phyloP scores from a whole-genome alignment of 2,329 filamentous ascomycete species.

The Akanthomyces dipterigenus region DNA sequence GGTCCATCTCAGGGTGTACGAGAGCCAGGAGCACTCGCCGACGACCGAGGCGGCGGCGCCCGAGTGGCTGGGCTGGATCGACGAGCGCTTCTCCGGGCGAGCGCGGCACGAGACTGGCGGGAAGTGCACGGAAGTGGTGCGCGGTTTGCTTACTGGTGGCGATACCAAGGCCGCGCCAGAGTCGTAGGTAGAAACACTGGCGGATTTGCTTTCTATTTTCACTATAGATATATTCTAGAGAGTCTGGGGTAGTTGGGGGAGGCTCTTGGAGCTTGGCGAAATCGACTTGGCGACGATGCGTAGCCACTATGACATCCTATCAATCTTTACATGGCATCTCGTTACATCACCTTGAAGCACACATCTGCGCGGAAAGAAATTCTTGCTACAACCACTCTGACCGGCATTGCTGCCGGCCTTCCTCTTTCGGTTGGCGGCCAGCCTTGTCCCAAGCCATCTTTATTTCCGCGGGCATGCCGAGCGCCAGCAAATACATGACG shows the following conservation, averaged over 20 bases:
- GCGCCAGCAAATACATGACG: background rate
- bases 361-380: background rate
- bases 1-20: conserved; percentile 12
- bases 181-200: background rate
- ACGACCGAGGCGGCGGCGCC: background rate
- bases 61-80: conserved; percentile 11
- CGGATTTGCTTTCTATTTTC: no score
- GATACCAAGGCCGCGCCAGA: background rate
- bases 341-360: background rate
- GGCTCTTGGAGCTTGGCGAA: background rate
- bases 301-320: background rate
- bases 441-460: no score
- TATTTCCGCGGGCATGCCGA: background rate
- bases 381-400: background rate
- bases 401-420: background rate
- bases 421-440: background rate
- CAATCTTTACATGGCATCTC: background rate
- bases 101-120: background rate
- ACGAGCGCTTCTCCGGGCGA: background rate
- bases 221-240: background rate
- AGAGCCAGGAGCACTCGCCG: conserved; percentile 7
- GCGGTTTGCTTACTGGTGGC: background rate
- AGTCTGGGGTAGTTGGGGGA: background rate
- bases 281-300: background rate
- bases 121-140: background rate